phyloP scores from a whole-genome alignment of 805 yeast genomes.

The Suhomyces sp. region DNA sequence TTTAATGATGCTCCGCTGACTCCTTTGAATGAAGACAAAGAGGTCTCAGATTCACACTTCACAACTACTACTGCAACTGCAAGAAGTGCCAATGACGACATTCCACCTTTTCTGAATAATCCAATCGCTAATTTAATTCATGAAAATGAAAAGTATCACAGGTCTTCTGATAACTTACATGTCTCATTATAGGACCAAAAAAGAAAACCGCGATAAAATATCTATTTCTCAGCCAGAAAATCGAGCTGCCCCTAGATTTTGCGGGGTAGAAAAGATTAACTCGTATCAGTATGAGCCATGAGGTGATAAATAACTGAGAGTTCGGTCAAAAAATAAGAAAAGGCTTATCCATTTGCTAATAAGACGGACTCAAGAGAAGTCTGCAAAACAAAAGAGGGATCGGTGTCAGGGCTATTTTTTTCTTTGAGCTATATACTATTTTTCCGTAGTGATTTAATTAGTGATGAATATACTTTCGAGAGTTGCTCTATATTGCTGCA shows the following conservation, averaged over 20 bases:
- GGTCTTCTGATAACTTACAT: constrained; percentile 26
- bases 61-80: constrained; percentile 1
- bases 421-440: not conserved
- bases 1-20: constrained; percentile 14
- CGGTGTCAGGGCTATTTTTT: not conserved
- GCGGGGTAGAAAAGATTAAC: not conserved
- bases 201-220: not conserved
- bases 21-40: constrained; percentile 9
- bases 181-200: constrained; percentile 15
- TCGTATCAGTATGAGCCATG: not conserved
- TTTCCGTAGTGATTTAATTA: not conserved
- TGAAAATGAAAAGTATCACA: constrained; percentile 21
- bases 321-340: not conserved
- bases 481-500: not conserved
- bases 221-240: not conserved
- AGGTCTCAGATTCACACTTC: constrained; percentile 7
- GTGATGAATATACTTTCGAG: constrained; percentile 8
- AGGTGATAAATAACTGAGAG: not conserved
- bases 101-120: constrained; percentile 6
- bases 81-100: constrained; percentile 6
- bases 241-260: not conserved
- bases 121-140: constrained; percentile 14
- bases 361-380: not conserved
- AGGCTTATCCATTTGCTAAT: not conserved
- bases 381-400: not conserved